Evolutionary conservation across 2,329 filamentous ascomycete genomes (phyloP).

Genomic region (Camptophora hylomeconis): DNA sequence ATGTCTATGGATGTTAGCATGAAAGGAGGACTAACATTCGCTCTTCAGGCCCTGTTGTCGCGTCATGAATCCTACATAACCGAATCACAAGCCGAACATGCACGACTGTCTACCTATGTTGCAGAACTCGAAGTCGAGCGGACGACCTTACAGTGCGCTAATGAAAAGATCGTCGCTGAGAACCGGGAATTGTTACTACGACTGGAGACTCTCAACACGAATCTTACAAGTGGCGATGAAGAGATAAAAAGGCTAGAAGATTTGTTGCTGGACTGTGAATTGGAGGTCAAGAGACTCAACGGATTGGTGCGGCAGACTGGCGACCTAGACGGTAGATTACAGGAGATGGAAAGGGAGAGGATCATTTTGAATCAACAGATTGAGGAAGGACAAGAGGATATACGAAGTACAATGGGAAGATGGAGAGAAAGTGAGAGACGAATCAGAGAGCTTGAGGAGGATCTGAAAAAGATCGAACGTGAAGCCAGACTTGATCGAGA

Average conservation of each 20-base stretch:
- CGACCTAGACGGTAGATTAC: conserved; percentile 68
- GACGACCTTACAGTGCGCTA: conserved; percentile 58
- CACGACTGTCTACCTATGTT: conserved; percentile 54
- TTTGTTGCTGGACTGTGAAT: conserved; percentile 63
- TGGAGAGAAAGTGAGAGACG: conserved; percentile 78
- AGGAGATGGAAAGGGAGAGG: conserved; percentile 70
- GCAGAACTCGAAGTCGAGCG: conserved; percentile 65
- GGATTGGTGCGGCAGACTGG: conserved; percentile 60
- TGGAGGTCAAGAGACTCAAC: conserved; percentile 62
- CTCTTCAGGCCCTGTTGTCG: conserved; percentile 71
- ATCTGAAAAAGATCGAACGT: conserved; percentile 76
- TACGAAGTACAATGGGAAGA: conserved; percentile 63
- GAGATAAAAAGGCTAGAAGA: conserved; percentile 66
- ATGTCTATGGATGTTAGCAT: conserved; percentile 3
- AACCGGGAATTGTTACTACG: conserved; percentile 72
- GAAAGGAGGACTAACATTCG: conserved; percentile 49
- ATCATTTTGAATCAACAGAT: conserved; percentile 56
- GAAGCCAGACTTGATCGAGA: conserved; percentile 71
- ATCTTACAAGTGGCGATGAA: conserved; percentile 66
- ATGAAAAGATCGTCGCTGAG: conserved; percentile 66
- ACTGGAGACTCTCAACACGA: conserved; percentile 69
- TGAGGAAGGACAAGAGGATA: conserved; percentile 56
- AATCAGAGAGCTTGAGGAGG: conserved; percentile 66
- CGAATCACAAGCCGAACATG: conserved; percentile 76
- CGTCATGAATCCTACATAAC: conserved; percentile 92